These are phyloP conservation scores for Vigna mungo DNA, from an alignment of 306 rosid genomes.

Conservation along the genomic window DNA sequence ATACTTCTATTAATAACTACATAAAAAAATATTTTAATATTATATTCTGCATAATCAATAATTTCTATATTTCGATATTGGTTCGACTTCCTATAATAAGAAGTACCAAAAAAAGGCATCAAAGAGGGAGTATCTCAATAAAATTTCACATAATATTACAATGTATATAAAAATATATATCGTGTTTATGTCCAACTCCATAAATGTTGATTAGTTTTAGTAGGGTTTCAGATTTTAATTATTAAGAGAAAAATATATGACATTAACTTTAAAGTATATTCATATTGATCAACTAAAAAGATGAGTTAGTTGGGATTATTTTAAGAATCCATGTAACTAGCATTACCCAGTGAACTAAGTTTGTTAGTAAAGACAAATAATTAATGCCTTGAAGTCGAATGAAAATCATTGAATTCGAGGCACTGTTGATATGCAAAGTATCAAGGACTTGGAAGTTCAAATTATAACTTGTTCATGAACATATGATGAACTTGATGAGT, in stretches of 20 bases:
- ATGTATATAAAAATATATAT: not conserved
- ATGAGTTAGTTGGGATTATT: not conserved
- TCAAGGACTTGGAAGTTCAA: conserved; percentile 1
- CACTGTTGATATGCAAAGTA: conserved; percentile 30
- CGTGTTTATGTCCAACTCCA: too few relatives aligned
- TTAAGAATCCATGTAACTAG: not conserved
- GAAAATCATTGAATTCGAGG: conserved; percentile 36
- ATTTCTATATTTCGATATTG: too few relatives aligned
- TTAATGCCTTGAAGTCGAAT: not conserved
- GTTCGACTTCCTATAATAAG: too few relatives aligned
- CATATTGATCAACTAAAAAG: not conserved
- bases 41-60: too few relatives aligned
- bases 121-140: too few relatives aligned
- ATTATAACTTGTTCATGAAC: conserved; percentile 16
- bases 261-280: not conserved
- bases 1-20: too few relatives aligned
- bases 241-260: too few relatives aligned
- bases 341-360: not conserved
- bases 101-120: too few relatives aligned
- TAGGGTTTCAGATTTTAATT: too few relatives aligned
- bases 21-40: too few relatives aligned
- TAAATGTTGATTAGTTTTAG: too few relatives aligned
- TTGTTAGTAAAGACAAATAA: not conserved
- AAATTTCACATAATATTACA: not conserved
- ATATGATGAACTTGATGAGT: conserved; percentile 19